Conservation (phyloP, 208 protist species). For the Kentomonas sorsogonicus region DNA sequence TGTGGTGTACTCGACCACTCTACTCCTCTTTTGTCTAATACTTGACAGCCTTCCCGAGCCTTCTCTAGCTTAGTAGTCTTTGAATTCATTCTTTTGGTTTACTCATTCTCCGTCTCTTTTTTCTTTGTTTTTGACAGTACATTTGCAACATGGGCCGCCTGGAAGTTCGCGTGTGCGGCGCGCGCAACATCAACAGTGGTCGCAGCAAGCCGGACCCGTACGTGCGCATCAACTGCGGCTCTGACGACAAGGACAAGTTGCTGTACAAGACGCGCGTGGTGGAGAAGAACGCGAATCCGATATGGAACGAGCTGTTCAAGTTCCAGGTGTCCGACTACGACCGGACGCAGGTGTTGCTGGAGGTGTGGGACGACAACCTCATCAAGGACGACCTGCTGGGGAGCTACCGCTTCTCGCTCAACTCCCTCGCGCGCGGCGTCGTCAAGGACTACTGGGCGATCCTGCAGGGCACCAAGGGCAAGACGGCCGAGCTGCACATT, state of each 20-base stretch:
- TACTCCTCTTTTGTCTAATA: too few species aligned
- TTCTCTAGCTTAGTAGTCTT: too few species aligned
- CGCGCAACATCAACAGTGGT: slow-evolving; percentile 61
- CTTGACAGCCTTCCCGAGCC: too few species aligned
- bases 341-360: slow-evolving; percentile 34
- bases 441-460: slow-evolving; percentile 58
- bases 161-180: slow-evolving; percentile 61
- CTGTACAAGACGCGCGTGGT: slow-evolving; percentile 42
- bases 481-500: slow-evolving; percentile 55
- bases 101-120: too few species aligned
- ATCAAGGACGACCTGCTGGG: slow-evolving; percentile 59
- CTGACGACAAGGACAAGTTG: too few species aligned
- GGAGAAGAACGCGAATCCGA: slow-evolving; percentile 39
- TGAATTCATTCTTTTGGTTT: too few species aligned
- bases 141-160: slow-evolving; percentile 38
- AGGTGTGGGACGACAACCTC: slow-evolving; percentile 71
- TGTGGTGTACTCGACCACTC: too few species aligned
- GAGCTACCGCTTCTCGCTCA: slow-evolving; percentile 40
- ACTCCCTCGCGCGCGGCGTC: slow-evolving; percentile 43
- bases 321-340: slow-evolving; percentile 66
- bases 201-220: slow-evolving; percentile 60
- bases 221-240: too few species aligned
- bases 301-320: slow-evolving; percentile 69
- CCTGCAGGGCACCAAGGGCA: slow-evolving; percentile 29
- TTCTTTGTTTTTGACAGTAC: background rate